Percentiles rank a stretch among this genome's conserved stretches.
Conservation (phyloP, 805 yeast genomes). For the Metschnikowia baotianmanensis region DNA sequence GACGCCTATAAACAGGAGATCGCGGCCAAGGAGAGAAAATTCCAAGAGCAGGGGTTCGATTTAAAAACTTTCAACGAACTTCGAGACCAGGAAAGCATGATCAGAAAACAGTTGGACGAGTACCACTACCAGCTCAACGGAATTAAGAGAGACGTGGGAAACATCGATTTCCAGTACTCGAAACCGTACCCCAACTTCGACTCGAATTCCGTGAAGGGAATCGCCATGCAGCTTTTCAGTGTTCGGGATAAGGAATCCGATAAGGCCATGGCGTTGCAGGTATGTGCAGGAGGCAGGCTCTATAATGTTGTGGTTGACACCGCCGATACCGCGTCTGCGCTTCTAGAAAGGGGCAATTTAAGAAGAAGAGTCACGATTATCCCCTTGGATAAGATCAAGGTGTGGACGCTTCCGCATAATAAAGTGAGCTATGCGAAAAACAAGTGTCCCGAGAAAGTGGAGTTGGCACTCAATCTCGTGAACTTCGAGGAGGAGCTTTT, state of each 20-base stretch:
- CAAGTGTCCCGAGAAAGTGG: slow-evolving; percentile 82
- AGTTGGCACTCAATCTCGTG: slow-evolving; percentile 80
- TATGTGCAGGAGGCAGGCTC: slow-evolving; percentile 89
- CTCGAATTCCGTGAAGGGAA: slow-evolving; percentile 69
- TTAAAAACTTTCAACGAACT: slow-evolving; percentile 43
- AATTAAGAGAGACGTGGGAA: slow-evolving; percentile 62
- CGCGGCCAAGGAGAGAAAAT: slow-evolving; percentile 36
- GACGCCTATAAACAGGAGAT: slow-evolving; percentile 40
- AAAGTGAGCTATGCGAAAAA: slow-evolving; percentile 64
- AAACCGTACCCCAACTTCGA: slow-evolving; percentile 63
- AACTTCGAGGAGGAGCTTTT: slow-evolving; percentile 67
- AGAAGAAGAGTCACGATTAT: slow-evolving; percentile 84
- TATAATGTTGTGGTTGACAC: slow-evolving; percentile 90
- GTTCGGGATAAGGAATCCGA: slow-evolving; percentile 54
- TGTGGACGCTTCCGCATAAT: slow-evolving; percentile 52
- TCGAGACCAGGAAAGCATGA: slow-evolving; percentile 41
- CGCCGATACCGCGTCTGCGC: slow-evolving; percentile 77
- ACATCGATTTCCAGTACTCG: slow-evolving; percentile 71
- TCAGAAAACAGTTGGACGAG: slow-evolving; percentile 20
- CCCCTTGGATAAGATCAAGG: slow-evolving; percentile 81
- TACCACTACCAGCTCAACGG: slow-evolving; percentile 50
- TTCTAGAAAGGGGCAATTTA: slow-evolving; percentile 75
- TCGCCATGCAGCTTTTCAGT: slow-evolving; percentile 81
- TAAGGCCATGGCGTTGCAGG: slow-evolving; percentile 81
- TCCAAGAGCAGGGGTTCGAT: slow-evolving; percentile 58